Percentiles rank a stretch among this genome's conserved stretches.
phyloP scores from a whole-genome alignment of 2,329 filamentous ascomycete species.

The Clarireedia paspali region DNA sequence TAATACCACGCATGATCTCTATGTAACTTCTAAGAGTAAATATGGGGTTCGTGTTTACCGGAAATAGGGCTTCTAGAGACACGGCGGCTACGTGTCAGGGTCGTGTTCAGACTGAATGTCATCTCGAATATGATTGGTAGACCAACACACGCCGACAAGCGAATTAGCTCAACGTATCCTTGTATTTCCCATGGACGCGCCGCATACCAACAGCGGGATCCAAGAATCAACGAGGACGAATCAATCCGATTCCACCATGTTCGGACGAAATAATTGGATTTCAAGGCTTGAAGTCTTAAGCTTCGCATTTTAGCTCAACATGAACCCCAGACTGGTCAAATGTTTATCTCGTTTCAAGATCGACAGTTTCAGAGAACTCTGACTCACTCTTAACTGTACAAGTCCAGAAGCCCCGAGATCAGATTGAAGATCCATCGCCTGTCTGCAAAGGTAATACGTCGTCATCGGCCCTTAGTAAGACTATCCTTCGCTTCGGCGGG shows the following conservation, averaged over 20 bases:
- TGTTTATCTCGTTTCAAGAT: slow-evolving; percentile 22
- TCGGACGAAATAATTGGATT: neutral
- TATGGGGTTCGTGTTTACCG: neutral
- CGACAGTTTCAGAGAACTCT: slow-evolving; percentile 23
- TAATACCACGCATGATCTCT: neutral
- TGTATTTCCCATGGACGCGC: slow-evolving; percentile 18
- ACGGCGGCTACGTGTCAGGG: slow-evolving; percentile 24
- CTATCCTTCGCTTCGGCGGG: neutral
- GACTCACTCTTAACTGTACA: slow-evolving; percentile 23
- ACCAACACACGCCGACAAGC: slow-evolving; percentile 17
- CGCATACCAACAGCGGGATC: slow-evolving; percentile 15
- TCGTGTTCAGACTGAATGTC: slow-evolving; percentile 22
- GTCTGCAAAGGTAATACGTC: neutral
- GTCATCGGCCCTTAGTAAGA: neutral
- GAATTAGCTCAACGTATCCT: slow-evolving; percentile 8
- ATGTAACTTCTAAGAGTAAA: neutral
- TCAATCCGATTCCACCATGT: neutral
- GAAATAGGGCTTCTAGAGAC: neutral
- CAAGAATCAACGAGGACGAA: slow-evolving; percentile 8
- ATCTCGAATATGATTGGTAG: slow-evolving; percentile 15
- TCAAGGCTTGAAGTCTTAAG: neutral
- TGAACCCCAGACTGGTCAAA: slow-evolving; percentile 16
- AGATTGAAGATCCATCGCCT: neutral
- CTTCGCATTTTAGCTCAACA: slow-evolving; percentile 3
- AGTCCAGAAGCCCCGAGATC: neutral